Conservation (phyloP, 805 yeast genomes). For the Peterozyma xylosa region DNA sequence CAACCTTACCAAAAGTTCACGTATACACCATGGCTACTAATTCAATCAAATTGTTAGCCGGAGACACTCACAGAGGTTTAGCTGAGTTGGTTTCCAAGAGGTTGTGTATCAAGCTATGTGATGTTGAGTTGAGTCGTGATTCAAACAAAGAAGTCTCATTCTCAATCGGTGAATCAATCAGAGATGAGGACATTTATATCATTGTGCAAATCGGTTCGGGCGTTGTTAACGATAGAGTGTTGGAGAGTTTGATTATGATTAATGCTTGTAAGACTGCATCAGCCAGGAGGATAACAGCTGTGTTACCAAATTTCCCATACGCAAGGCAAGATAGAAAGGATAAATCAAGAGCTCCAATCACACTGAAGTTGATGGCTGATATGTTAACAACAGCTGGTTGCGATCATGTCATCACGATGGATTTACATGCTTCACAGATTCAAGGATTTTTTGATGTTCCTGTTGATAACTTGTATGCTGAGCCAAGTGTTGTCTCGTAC, state of each 20-base stretch:
- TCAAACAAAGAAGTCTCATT: slow-evolving; percentile 70
- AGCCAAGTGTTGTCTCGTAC: slow-evolving; percentile 72
- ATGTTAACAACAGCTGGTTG: slow-evolving; percentile 80
- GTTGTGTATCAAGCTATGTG: slow-evolving; percentile 52
- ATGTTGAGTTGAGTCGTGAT: slow-evolving; percentile 57
- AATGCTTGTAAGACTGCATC: slow-evolving; percentile 80
- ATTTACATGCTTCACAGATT: slow-evolving; percentile 81
- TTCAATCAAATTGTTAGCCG: slow-evolving; percentile 60
- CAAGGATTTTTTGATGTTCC: slow-evolving; percentile 83
- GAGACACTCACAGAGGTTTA: slow-evolving; percentile 60
- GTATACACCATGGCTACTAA: slow-evolving; percentile 44
- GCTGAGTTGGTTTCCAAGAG: slow-evolving; percentile 63
- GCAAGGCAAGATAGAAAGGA: slow-evolving; percentile 89
- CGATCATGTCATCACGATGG: slow-evolving; percentile 83
- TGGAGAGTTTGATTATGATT: slow-evolving; percentile 71
- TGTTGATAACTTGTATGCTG: slow-evolving; percentile 79
- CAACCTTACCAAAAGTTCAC: no score
- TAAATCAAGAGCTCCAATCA: slow-evolving; percentile 77
- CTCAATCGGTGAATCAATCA: slow-evolving; percentile 71
- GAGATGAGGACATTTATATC: slow-evolving; percentile 80
- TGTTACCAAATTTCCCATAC: slow-evolving; percentile 76
- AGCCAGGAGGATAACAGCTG: slow-evolving; percentile 77
- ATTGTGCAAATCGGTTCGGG: slow-evolving; percentile 78
- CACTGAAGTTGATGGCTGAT: slow-evolving; percentile 80
- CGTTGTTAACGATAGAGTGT: slow-evolving; percentile 64